phyloP scores from a whole-genome alignment of 129 eudicot species.

The Artemisia annua region DNA sequence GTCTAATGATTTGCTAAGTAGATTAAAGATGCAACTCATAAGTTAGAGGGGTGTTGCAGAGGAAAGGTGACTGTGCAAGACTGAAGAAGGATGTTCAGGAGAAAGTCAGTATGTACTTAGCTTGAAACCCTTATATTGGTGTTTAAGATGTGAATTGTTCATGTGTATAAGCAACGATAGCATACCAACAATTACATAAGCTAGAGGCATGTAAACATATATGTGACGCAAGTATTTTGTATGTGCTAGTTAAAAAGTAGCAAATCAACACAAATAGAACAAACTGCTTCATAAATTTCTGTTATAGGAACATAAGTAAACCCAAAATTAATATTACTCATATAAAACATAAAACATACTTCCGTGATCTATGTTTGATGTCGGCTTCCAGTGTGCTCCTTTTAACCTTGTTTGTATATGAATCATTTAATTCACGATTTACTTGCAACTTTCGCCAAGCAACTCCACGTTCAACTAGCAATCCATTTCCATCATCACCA shows the following conservation, averaged over 20 bases:
- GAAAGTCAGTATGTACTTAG: neutral
- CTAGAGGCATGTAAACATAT: neutral
- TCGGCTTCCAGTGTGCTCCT: constrained; percentile 90
- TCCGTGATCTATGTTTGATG: constrained; percentile 68
- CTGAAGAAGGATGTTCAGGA: neutral
- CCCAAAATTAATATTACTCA: too few relatives aligned
- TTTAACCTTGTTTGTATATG: constrained; percentile 78
- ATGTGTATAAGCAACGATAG: constrained; percentile 2
- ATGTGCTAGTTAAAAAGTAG: constrained; percentile 9
- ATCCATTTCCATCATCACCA: constrained; percentile 83
- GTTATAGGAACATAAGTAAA: too few relatives aligned
- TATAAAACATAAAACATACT: constrained; percentile 50
- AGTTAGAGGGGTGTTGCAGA: neutral
- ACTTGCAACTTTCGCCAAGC: constrained; percentile 91
- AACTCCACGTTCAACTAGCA: constrained; percentile 86
- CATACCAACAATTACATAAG: constrained; percentile 1
- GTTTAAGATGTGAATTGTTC: neutral
- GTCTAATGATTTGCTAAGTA: neutral
- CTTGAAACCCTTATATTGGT: neutral
- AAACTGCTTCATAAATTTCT: constrained; percentile 27
- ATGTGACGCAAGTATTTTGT: constrained; percentile 5
- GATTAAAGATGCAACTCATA: constrained; percentile 1
- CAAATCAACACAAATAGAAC: constrained; percentile 6
- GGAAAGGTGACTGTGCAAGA: neutral
- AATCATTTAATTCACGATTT: constrained; percentile 79